Conservation (phyloP, 2,329 filamentous ascomycete genomes). For the Hypoxylon sp. region DNA sequence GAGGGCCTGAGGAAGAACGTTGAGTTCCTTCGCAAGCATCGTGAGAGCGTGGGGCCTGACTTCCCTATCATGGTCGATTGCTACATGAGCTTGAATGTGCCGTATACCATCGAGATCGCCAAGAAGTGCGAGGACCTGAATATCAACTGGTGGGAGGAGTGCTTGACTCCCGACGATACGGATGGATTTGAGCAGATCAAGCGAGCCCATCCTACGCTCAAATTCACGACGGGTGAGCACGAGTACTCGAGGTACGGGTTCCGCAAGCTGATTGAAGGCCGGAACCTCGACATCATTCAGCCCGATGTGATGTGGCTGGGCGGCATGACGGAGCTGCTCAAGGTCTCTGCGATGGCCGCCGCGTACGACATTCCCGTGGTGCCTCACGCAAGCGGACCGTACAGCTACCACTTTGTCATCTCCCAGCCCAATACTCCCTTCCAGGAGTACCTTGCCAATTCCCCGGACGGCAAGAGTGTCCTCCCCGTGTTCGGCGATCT, state of each 20-base stretch:
- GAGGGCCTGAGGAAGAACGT: constrained; percentile 88
- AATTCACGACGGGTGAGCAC: constrained; percentile 96
- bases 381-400: constrained; percentile 92
- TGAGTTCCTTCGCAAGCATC: constrained; percentile 86
- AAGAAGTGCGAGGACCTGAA: constrained; percentile 85
- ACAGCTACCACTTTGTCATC: constrained; percentile 96
- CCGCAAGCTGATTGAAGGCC: constrained; percentile 91
- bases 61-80: constrained; percentile 96
- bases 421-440: constrained; percentile 94
- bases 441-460: constrained; percentile 96
- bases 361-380: constrained; percentile 96
- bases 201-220: constrained; percentile 87
- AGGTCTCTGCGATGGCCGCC: constrained; percentile 87
- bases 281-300: constrained; percentile 93
- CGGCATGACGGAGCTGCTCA: constrained; percentile 90
- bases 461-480: constrained; percentile 88
- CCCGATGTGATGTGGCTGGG: constrained; percentile 99
- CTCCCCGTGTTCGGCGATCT: constrained; percentile 92
- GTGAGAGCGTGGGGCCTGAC: constrained; percentile 86
- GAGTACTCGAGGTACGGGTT: constrained; percentile 96
- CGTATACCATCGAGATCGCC: constrained; percentile 92
- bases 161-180: constrained; percentile 88
- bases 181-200: constrained; percentile 93
- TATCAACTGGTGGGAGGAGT: constrained; percentile 99
- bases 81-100: constrained; percentile 95